Evolutionary conservation across 345 rosid species (phyloP), one percentile per base, ranked within the genome.

Genomic region (Fremontodendron californicum): DNA sequence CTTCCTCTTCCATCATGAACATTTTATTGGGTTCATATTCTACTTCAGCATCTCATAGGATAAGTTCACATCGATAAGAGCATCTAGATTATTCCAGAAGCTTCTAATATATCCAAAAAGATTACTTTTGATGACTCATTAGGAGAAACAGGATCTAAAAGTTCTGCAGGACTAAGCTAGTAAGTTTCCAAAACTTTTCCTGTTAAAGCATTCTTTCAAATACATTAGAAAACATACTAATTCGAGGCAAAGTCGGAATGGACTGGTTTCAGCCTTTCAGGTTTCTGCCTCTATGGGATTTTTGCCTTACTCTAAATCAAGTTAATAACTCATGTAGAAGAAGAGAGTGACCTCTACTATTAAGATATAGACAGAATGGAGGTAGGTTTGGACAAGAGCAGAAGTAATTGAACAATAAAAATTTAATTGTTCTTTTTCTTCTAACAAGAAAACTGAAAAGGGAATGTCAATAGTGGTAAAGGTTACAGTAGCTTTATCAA

Each of bases 81-180:
- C 73, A 46, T 69, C 55, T 40, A 39, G 27, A 63, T 21, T 69
- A 25, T 69, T 69, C n/a, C 73, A 69, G 21, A 25, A 45, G 55
- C 39, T 69, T 69, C n/a, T 27, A 23, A 43, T 23, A 21, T 42
- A 43, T 43, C 27, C 18, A 70, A 49, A 49, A 31, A 3, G 3
- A 18, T 5, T 19, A 16, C 40, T 46, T 46, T 16, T 16, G 23
- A 69, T 29, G 57, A 69, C 40, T n/a, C n/a, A n/a, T n/a, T n/a
- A 48, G 8, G 57, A 52, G 31, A 72, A 52, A 31, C 16, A 40
- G 49, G 49, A 57, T 37, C 33, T 15, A 12, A 45, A 6, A 67
- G 16, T 67, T 67, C 43, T 19, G 7, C 33, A 23, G 71, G 60
- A 33, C 40, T 3, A 31, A 48, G 2, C 62, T 9, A 58, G 58